These are phyloP conservation scores for Malania oleifera DNA, from an alignment of 164 flowering plant species.

Conservation along the genomic window DNA sequence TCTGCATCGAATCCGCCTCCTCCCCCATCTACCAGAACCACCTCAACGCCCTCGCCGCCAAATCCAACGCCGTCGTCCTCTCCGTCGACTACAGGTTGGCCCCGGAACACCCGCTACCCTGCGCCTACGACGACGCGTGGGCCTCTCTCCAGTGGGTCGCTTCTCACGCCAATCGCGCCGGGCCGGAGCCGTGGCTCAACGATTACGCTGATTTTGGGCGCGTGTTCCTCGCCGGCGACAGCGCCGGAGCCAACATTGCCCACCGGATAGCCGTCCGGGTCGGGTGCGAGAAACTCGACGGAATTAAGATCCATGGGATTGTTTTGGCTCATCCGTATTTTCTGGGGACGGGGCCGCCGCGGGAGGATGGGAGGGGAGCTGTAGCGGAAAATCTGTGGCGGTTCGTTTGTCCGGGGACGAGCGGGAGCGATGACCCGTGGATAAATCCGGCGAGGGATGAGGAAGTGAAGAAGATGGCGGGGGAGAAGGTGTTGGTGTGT, in stretches of 20 bases:
- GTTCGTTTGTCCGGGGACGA: neutral
- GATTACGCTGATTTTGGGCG: slow-evolving; percentile 6
- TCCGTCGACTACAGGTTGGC: slow-evolving; percentile 12
- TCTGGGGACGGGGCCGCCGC: neutral
- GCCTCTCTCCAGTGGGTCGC: slow-evolving; percentile 9
- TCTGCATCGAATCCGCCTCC: neutral
- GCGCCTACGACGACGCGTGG: slow-evolving; percentile 8
- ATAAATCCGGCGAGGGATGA: neutral
- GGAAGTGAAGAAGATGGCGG: neutral
- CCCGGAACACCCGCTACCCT: slow-evolving; percentile 11
- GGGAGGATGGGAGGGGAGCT: neutral
- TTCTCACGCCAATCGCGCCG: neutral
- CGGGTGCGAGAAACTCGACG: neutral
- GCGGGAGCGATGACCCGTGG: neutral
- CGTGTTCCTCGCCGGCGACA: slow-evolving; percentile 12
- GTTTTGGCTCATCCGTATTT: neutral
- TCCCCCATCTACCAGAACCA: slow-evolving; percentile 6
- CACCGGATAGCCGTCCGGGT: slow-evolving; percentile 5
- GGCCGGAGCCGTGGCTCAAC: slow-evolving; percentile 14
- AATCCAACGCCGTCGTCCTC: slow-evolving; percentile 2
- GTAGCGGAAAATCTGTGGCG: neutral
- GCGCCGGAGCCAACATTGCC: slow-evolving; percentile 13
- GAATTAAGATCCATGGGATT: neutral
- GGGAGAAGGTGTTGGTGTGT: neutral
- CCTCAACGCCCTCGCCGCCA: neutral